Evolutionary conservation across 2,329 filamentous ascomycete species (phyloP), one percentile per base, ranked within the genome.

Genomic region (Pseudogymnoascus sp.): DNA sequence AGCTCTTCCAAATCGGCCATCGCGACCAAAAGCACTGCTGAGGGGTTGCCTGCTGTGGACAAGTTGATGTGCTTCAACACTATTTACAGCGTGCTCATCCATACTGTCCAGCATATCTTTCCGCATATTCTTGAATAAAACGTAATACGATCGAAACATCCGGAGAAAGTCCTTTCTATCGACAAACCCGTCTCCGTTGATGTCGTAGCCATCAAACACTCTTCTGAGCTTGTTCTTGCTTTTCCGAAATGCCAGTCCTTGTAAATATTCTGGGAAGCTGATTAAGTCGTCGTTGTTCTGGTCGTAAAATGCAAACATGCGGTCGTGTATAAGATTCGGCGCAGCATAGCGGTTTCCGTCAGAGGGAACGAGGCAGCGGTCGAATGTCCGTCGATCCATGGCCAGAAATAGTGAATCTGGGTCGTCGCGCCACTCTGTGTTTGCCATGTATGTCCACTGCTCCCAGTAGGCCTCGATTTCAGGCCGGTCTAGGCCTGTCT

Each of bases 301-400:
- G 74, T 99, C 94, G 73, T 97, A 99, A 73, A 97, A 97, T 59
- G 89, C 85, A 75, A 97, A 99, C 83, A 97, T 94, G 67, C 94
- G 88, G 72, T 99, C 93, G 71, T 96, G 94, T 63, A 99, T 90
- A 11, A 96, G 83, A 71, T 95, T 97, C 1, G 93, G 90, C 0
- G 88, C 82, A 9, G 88, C 85, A 61, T 91, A 87, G 33, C 87
- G 84, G 62, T 85, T 84, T n/a, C 88, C 88, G 11, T 88, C 89
- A n/a, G 89, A 89, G 3, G 91, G 90, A 6, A 95, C 87, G 63
- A 97, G 85, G 67, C 92, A 96, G 57, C 89, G 86, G 71, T 97
- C 91, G 74, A 99, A 99, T 0, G 91, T 96, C 73, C 88, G 89
- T 64, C 92, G 86, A 71, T 97, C 92, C 78, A 97, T 95, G 35